Evolutionary conservation across 2,329 filamentous ascomycete species (phyloP).

Genomic region (Penicillium expansum): DNA sequence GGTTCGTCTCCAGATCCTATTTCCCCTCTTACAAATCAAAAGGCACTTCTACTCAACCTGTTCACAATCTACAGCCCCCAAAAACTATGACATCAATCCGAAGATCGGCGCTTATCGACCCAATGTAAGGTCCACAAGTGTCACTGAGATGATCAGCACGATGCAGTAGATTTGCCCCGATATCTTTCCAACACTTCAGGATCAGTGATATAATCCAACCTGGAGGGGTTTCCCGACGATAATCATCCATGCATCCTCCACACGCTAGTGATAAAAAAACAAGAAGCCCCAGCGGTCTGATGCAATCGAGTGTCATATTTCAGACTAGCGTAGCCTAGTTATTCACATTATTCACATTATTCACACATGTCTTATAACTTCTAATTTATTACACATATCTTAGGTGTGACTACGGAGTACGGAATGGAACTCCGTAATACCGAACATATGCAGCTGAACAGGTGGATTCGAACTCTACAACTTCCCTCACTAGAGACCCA

Average conservation of each 20-base stretch:
- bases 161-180: neutral
- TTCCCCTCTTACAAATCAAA: neutral
- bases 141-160: neutral
- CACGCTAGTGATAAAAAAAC: neutral
- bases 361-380: neutral
- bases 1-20: neutral
- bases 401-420: neutral
- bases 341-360: neutral
- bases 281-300: neutral
- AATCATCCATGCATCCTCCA: neutral
- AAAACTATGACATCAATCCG: neutral
- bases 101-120: neutral
- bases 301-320: neutral
- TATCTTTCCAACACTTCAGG: neutral
- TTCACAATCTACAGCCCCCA: no score
- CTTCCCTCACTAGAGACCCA: neutral
- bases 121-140: neutral
- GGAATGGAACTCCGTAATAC: neutral
- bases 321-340: neutral
- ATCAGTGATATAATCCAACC: conserved; percentile 1
- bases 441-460: neutral
- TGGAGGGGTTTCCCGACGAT: neutral
- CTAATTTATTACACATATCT: neutral
- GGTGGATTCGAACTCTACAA: neutral
- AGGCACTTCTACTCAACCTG: no score